phyloP scores from a whole-genome alignment of 352 stramenopile genomes.

The Phytophthora hibernalis region DNA sequence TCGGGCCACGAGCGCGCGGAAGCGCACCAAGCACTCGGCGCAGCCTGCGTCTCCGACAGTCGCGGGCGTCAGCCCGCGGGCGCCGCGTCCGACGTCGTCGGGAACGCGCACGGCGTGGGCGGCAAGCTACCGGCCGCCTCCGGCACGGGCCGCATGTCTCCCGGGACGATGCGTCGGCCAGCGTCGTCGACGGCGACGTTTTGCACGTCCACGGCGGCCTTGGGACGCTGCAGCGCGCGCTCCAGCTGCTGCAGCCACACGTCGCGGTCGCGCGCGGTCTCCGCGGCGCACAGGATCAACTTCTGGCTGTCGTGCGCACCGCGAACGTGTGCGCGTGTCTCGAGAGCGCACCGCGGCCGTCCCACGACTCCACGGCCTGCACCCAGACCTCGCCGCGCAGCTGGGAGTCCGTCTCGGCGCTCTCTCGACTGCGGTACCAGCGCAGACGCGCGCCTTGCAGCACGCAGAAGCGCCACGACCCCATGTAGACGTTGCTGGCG shows the following conservation, averaged over 20 bases:
- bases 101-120: conserved; percentile 34
- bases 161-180: conserved; percentile 56
- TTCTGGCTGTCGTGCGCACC: conserved; percentile 60
- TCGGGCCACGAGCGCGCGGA: conserved; percentile 52
- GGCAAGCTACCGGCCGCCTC: conserved; percentile 12
- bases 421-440: conserved; percentile 72
- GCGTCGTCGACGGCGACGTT: conserved; percentile 29
- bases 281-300: conserved; percentile 66
- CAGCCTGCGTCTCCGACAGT: conserved; percentile 44
- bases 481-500: conserved; percentile 75
- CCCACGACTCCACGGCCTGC: conserved; percentile 64
- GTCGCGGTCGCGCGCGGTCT: conserved; percentile 49
- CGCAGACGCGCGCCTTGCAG: conserved; percentile 63
- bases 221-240: conserved; percentile 27
- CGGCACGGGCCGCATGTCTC: conserved; percentile 57
- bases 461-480: conserved; percentile 77
- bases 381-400: conserved; percentile 72
- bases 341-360: conserved; percentile 59
- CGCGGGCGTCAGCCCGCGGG: conserved; percentile 22
- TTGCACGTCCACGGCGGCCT: conserved; percentile 30
- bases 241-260: conserved; percentile 57
- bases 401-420: conserved; percentile 52
- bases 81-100: conserved; percentile 12
- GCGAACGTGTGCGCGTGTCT: conserved; percentile 68
- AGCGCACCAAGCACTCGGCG: conserved; percentile 58